Base-by-base conservation (phyloP, 208 protist genomes). In the Phytomonas francai region DNA sequence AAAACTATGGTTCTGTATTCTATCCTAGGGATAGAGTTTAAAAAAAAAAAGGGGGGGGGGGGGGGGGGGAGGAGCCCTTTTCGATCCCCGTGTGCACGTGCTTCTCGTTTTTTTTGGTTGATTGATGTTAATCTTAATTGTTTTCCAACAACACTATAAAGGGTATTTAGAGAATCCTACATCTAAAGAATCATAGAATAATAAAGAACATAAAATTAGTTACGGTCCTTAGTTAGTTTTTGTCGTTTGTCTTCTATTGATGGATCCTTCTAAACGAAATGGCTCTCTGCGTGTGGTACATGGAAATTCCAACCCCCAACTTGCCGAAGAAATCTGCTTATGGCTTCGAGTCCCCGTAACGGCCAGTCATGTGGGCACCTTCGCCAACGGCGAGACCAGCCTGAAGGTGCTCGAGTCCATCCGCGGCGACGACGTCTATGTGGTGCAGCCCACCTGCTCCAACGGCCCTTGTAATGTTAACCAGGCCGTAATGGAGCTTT, bases 361-460 rank as follows among this genome's bases (percentile, higher is more conserved):
- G 51, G 74, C 67, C 25, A 85, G 83, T 65, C 82, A 76, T 25
- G 91, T 96, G 36, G 85, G 87, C 22, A 63, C 73, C 45, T 96
- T 96, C 68, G 87, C 91, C 22, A 96, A 96, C 72, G 91, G 91
- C 61, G 88, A 96, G 76, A 93, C 80, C 11, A 87, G 87, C 74
- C 79, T 96, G 19, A 91, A 91, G 70, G 85, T 96, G 66, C 71
- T 91, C 30, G 84, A 93, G 63, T 92, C 88, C 2, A 91, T 94
- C 60, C 87, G 91, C 39, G 91, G 91, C 51, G 91, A 96, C 66
- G 97, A 99, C 77, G 81, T 98, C 56, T 99, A 97, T 73, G 89
- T 99, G 25, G 89, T 98, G 51, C 95, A 98, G 73, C 83, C 94
- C 11, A 98, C 97, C 5, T 98, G 93, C 70, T 68, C 93, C 79